Evolutionary conservation across 78 protist genomes (phyloP), one percentile per base, ranked within the genome.

Genomic region (Fonticula alba): DNA sequence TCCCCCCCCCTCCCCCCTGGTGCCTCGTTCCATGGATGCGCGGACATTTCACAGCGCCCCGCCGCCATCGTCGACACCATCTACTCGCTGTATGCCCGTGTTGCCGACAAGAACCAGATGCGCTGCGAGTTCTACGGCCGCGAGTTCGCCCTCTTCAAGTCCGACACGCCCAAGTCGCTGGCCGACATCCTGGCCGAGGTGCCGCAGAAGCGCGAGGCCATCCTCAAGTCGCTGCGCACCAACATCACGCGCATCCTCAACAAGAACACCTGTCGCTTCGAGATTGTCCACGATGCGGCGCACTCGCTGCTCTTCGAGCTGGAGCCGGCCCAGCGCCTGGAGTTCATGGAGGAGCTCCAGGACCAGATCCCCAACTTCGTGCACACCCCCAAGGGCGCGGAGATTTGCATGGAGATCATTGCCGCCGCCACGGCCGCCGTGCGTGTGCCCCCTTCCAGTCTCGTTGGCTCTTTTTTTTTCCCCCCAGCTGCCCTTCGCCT

Each of bases 381-480:
- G 11, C 85, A 80, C 72, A 80, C 80, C 10, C 57, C 64, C 29
- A 66, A 70, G 9, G 85, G 85, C 61, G 68, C 74, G 5, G n/a
- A 22, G 14, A 69, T 71, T 26, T 64, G 73, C 29, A 54, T 62
- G 58, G 55, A 50, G 36, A 49, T 52, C 36, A 17, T 74, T 50
- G 35, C 68, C 35, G 58, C 64, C 49, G 69, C 55, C 1, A 26
- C 36, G 32, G 74, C 85, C 17, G 72, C 71, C 63, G 67, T 62
- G 53, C 43, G 46, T 13, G n/a, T 29, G n/a, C n/a, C n/a, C n/a
- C n/a, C n/a, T n/a, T n/a, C n/a, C n/a, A n/a, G n/a, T n/a, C n/a
- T n/a, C n/a, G n/a, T n/a, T n/a, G n/a, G n/a, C n/a, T n/a, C 20
- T 49, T 49, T 6, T 20, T 50, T 7, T 15, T 22, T 50, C 55